A percentile compares a stretch with the other conserved stretches of the same genome.
These are phyloP conservation scores for Arabis hirsuta DNA, from an alignment of 345 rosid genomes.

Conservation along the genomic window DNA sequence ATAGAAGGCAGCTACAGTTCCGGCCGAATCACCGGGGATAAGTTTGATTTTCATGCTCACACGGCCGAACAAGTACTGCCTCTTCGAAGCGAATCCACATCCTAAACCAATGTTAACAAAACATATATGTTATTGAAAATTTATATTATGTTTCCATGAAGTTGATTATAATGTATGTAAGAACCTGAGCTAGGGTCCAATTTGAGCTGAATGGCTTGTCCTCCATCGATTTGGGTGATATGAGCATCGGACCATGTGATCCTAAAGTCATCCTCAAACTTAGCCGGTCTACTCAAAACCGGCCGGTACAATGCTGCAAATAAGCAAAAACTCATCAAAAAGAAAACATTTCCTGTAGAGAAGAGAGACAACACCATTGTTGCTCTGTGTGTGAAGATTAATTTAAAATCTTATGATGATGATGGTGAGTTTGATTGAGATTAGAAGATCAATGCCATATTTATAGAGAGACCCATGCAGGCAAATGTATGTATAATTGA, in stretches of 20 bases:
- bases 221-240: slow-evolving; percentile 71
- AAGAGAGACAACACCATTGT: slow-evolving; percentile 24
- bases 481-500: slow-evolving; percentile 7
- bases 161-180: background rate
- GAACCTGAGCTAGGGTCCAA: slow-evolving; percentile 86
- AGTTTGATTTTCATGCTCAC: slow-evolving; percentile 95
- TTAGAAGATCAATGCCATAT: slow-evolving; percentile 10
- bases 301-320: slow-evolving; percentile 40
- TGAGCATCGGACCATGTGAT: slow-evolving; percentile 85
- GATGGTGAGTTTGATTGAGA: slow-evolving; percentile 31
- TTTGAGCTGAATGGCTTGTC: slow-evolving; percentile 76
- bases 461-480: slow-evolving; percentile 24
- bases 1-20: slow-evolving; percentile 46
- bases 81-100: slow-evolving; percentile 88
- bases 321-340: slow-evolving; percentile 29
- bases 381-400: slow-evolving; percentile 14
- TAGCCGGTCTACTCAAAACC: slow-evolving; percentile 57
- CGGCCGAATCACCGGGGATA: slow-evolving; percentile 63
- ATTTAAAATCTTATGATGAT: slow-evolving; percentile 4
- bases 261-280: slow-evolving; percentile 68
- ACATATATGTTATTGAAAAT: background rate
- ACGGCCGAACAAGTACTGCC: slow-evolving; percentile 70
- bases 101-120: slow-evolving; percentile 50
- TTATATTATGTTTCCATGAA: background rate
- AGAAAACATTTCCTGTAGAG: slow-evolving; percentile 33